These are phyloP conservation scores for Lachnellula suecica DNA, from an alignment of 2,329 filamentous ascomycete genomes.

Conservation along the genomic window DNA sequence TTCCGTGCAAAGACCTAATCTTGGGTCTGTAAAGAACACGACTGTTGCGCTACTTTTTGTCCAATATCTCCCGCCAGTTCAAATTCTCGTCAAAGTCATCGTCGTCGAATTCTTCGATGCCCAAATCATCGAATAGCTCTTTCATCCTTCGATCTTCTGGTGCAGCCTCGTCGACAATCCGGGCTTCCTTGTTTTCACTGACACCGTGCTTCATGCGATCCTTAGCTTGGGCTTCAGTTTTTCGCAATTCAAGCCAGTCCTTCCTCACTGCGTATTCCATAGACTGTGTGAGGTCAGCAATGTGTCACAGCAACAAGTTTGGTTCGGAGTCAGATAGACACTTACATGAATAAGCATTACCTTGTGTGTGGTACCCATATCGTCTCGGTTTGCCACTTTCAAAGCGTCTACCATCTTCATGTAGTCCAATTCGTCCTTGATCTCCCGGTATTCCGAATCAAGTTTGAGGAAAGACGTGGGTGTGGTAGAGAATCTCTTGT, in stretches of 20 bases:
- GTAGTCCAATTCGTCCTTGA: background rate
- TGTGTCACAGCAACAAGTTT: background rate
- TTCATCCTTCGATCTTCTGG: background rate
- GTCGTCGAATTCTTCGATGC: background rate
- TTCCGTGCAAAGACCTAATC: too few species aligned
- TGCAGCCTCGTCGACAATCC: background rate
- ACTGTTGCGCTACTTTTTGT: background rate
- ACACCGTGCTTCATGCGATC: background rate
- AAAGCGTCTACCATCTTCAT: background rate
- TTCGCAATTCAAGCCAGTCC: too few species aligned
- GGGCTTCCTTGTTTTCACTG: background rate
- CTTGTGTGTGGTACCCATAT: background rate
- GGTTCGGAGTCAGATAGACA: background rate
- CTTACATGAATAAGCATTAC: constrained; percentile 6
- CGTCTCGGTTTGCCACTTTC: background rate
- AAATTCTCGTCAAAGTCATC: background rate
- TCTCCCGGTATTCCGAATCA: background rate
- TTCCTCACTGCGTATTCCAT: background rate
- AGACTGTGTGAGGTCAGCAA: background rate
- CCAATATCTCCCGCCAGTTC: background rate
- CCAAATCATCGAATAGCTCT: background rate
- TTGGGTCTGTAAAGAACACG: background rate
- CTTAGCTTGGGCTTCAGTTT: too few species aligned
- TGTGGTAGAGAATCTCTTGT: background rate
- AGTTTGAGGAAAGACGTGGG: background rate